A percentile compares a stretch with the other conserved stretches of the same genome.
These are phyloP conservation scores for Aspergillus glaucus DNA, from an alignment of 2,329 filamentous ascomycete genomes.

Conservation along the genomic window DNA sequence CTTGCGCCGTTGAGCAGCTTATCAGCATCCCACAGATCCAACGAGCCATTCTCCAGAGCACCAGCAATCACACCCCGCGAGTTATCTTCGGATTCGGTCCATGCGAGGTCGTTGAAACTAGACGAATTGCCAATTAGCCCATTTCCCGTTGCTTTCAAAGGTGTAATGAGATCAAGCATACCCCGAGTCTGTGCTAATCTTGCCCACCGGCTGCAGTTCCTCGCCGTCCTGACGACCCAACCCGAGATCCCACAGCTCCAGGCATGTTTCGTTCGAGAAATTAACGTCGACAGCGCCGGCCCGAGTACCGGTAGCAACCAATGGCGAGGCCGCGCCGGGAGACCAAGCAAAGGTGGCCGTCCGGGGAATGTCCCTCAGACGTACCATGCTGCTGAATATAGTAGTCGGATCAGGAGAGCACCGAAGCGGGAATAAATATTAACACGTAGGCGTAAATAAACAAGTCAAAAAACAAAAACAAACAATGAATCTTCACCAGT, in stretches of 20 bases:
- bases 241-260: slow-evolving; percentile 92
- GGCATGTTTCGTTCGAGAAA: slow-evolving; percentile 93
- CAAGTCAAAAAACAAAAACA: neutral
- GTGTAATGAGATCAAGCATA: slow-evolving; percentile 37
- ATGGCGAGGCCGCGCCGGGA: slow-evolving; percentile 67
- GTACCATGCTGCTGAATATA: slow-evolving; percentile 63
- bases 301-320: slow-evolving; percentile 87
- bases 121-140: slow-evolving; percentile 16
- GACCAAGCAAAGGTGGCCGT: slow-evolving; percentile 98
- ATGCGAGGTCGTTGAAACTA: slow-evolving; percentile 96
- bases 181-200: slow-evolving; percentile 84
- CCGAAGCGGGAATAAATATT: slow-evolving; percentile 5
- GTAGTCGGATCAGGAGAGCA: slow-evolving; percentile 17
- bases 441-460: too few species aligned
- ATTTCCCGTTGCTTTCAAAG: neutral
- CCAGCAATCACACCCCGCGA: slow-evolving; percentile 87
- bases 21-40: slow-evolving; percentile 89
- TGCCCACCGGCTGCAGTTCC: slow-evolving; percentile 79
- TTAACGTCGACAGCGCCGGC: slow-evolving; percentile 94
- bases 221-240: slow-evolving; percentile 69
- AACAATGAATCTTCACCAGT: slow-evolving; percentile 3
- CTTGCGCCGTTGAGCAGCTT: slow-evolving; percentile 51
- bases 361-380: slow-evolving; percentile 89
- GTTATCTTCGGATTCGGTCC: slow-evolving; percentile 75
- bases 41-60: slow-evolving; percentile 85